Percentiles rank a stretch among this genome's conserved stretches.
phyloP scores from a whole-genome alignment of 2,329 filamentous ascomycete genomes.

The Verticillium dahliae region DNA sequence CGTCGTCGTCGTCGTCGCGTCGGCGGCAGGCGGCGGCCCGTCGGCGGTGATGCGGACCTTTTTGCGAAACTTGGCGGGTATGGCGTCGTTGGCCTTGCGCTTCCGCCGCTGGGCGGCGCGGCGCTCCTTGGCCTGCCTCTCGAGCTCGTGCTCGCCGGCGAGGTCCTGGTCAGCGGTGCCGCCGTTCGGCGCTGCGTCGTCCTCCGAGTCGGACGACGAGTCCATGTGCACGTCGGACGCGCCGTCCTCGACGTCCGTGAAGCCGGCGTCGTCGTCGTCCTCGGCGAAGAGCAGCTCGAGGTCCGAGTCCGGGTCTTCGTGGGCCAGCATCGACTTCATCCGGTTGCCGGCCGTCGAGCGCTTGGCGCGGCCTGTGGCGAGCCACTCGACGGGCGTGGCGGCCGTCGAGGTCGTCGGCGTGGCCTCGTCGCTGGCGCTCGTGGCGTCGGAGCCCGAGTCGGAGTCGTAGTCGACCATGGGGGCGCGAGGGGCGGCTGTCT shows the following conservation, averaged over 20 bases:
- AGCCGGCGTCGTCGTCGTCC: constrained; percentile 61
- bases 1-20: constrained; percentile 23
- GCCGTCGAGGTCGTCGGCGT: constrained; percentile 25
- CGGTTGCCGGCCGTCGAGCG: constrained; percentile 80
- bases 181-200: constrained; percentile 52
- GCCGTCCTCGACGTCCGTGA: constrained; percentile 61
- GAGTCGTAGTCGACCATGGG: constrained; percentile 6
- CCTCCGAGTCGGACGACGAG: constrained; percentile 77
- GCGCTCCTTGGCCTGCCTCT: constrained; percentile 67
- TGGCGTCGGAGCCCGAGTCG: constrained; percentile 12
- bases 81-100: constrained; percentile 70
- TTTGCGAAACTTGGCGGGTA: constrained; percentile 65
- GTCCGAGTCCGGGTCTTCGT: constrained; percentile 62
- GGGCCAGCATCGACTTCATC: constrained; percentile 70
- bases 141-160: constrained; percentile 81
- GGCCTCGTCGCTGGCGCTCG: constrained; percentile 25
- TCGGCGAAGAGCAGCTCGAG: constrained; percentile 73
- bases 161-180: constrained; percentile 53
- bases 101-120: constrained; percentile 60
- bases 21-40: constrained; percentile 20
- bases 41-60: constrained; percentile 64
- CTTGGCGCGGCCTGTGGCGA: constrained; percentile 66
- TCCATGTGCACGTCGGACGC: constrained; percentile 79
- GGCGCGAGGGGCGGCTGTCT: constrained; percentile 1
- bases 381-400: constrained; percentile 50